Conservation (phyloP, 768 basidiomycete genomes). For the Vishniacozyma victoriae region DNA sequence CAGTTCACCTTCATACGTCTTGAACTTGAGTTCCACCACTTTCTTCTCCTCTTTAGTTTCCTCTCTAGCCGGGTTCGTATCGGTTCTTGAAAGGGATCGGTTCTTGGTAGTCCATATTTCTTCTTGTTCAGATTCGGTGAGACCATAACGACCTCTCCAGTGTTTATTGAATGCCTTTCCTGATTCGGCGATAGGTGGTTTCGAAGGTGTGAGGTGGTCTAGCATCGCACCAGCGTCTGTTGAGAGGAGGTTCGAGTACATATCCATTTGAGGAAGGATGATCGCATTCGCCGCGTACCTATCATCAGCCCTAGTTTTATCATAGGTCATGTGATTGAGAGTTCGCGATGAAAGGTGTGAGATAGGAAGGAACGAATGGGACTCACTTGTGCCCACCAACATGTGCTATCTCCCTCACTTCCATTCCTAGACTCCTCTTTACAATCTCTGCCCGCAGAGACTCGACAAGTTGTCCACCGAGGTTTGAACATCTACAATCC, state of each 20-base stretch:
- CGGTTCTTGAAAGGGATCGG: neutral
- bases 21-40: slow-evolving; percentile 25
- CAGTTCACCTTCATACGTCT: slow-evolving; percentile 34
- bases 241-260: slow-evolving; percentile 61
- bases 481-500: slow-evolving; percentile 72
- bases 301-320: neutral
- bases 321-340: neutral
- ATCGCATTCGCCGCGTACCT: slow-evolving; percentile 48
- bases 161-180: slow-evolving; percentile 47
- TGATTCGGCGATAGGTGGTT: slow-evolving; percentile 17
- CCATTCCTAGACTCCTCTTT: slow-evolving; percentile 44
- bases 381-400: slow-evolving; percentile 78
- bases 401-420: slow-evolving; percentile 60
- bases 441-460: slow-evolving; percentile 57
- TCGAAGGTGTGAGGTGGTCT: slow-evolving; percentile 49
- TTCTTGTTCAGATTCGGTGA: slow-evolving; percentile 57
- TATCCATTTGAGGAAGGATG: slow-evolving; percentile 47
- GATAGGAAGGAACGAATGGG: slow-evolving; percentile 19
- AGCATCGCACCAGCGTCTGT: slow-evolving; percentile 58
- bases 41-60: neutral
- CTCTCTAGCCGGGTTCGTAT: neutral
- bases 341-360: neutral
- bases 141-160: slow-evolving; percentile 70
- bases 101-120: slow-evolving; percentile 19
- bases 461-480: slow-evolving; percentile 56